phyloP scores from a whole-genome alignment of 345 rosid genomes.

The Populus euphratica region DNA sequence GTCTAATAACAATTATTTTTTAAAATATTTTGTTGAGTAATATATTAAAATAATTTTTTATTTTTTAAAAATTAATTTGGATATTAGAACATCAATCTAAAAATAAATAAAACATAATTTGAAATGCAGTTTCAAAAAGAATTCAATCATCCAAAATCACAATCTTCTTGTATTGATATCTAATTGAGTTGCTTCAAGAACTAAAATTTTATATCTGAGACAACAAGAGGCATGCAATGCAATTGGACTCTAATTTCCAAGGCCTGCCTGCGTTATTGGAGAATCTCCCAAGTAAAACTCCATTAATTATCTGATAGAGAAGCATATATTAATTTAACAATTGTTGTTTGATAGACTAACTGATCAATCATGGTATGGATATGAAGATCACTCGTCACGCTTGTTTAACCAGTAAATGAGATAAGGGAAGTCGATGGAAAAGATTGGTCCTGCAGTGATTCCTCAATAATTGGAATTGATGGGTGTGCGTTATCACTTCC shows the following conservation, averaged over 20 bases:
- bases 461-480: background rate
- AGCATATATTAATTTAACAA: background rate
- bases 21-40: no score
- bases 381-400: background rate
- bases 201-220: no score
- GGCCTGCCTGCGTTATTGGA: background rate
- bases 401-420: background rate
- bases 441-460: background rate
- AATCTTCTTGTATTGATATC: no score
- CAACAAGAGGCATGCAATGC: background rate
- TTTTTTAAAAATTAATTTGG: no score
- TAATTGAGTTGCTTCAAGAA: no score
- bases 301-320: no score
- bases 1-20: accelerated
- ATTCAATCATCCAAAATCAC: no score
- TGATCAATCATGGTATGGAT: background rate
- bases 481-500: background rate
- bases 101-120: no score
- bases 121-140: no score
- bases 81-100: no score
- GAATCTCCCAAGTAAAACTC: background rate
- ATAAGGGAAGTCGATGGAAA: background rate
- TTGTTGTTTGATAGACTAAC: background rate
- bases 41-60: no score
- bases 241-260: background rate